These are phyloP conservation scores for Yamadazyma atmosphaerica DNA, from an alignment of 1,139 yeast genomes.

Conservation along the genomic window DNA sequence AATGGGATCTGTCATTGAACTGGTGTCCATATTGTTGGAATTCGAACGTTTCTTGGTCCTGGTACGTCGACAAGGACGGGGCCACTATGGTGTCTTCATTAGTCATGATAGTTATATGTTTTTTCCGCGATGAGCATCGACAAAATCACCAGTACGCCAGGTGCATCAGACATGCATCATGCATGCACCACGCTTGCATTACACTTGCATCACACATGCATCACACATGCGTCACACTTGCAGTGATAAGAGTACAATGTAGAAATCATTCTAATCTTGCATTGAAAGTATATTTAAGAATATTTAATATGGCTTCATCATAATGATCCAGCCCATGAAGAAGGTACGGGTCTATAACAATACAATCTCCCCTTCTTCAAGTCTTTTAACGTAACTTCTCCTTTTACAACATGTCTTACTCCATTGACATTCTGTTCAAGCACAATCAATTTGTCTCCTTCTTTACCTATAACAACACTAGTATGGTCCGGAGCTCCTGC, in stretches of 20 bases:
- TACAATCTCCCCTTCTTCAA: constrained; percentile 49
- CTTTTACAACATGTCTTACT: constrained; percentile 46
- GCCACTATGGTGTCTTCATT: constrained; percentile 34
- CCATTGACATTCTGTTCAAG: constrained; percentile 65
- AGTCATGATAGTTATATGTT: neutral
- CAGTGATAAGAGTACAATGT: no score
- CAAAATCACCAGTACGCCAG: no score
- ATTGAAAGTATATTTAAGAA: no score
- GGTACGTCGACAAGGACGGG: constrained; percentile 61
- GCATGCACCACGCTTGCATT: no score
- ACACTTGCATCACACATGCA: no score
- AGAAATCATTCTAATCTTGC: no score
- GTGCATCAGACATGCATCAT: no score
- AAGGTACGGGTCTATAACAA: constrained; percentile 59
- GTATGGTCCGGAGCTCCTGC: constrained; percentile 72
- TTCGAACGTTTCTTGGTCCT: constrained; percentile 52
- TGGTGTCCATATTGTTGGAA: constrained; percentile 37
- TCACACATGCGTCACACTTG: no score
- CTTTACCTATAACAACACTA: constrained; percentile 49
- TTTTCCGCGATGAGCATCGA: constrained; percentile 1
- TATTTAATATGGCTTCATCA: no score
- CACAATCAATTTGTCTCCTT: constrained; percentile 36
- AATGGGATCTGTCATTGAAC: constrained; percentile 33
- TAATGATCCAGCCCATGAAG: no score
- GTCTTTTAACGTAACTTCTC: constrained; percentile 42